phyloP scores from a whole-genome alignment of 1,284 basidiomycete genomes.

The Caloboletus firmus region DNA sequence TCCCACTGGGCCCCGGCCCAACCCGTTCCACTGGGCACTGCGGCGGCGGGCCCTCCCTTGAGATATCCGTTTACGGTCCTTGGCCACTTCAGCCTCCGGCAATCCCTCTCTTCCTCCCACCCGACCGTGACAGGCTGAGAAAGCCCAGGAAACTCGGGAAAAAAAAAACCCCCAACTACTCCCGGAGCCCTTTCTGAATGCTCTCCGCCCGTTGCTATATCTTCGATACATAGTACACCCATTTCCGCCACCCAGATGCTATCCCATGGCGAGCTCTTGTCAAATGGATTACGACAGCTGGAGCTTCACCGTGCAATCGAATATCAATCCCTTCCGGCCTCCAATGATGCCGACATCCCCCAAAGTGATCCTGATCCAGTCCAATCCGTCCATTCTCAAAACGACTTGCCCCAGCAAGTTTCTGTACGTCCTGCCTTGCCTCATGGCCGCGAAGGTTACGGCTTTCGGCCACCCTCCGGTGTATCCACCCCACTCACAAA shows the following conservation, averaged over 20 bases:
- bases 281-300: slow-evolving; percentile 26
- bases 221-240: background rate
- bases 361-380: slow-evolving; percentile 5
- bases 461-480: slow-evolving; percentile 72
- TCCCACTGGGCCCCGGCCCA: background rate
- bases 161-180: background rate
- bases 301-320: slow-evolving; percentile 6
- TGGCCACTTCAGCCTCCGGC: slow-evolving; percentile 6
- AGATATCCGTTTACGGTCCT: slow-evolving; percentile 27
- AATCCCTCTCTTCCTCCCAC: background rate
- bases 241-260: slow-evolving; percentile 15
- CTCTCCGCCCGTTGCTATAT: background rate
- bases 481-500: slow-evolving; percentile 58
- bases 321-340: background rate
- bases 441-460: slow-evolving; percentile 70
- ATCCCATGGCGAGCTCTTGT: slow-evolving; percentile 27
- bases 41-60: slow-evolving; percentile 20
- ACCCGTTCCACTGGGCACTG: background rate
- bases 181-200: background rate
- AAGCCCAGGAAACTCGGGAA: background rate
- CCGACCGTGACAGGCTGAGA: background rate
- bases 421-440: slow-evolving; percentile 27
- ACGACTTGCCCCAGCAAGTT: slow-evolving; percentile 16
- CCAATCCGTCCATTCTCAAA: background rate
- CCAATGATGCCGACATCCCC: slow-evolving; percentile 11